A percentile compares a stretch with the other conserved stretches of the same genome.
These are phyloP conservation scores for Lactarius hengduanensis DNA, from an alignment of 768 basidiomycete species.

Conservation along the genomic window DNA sequence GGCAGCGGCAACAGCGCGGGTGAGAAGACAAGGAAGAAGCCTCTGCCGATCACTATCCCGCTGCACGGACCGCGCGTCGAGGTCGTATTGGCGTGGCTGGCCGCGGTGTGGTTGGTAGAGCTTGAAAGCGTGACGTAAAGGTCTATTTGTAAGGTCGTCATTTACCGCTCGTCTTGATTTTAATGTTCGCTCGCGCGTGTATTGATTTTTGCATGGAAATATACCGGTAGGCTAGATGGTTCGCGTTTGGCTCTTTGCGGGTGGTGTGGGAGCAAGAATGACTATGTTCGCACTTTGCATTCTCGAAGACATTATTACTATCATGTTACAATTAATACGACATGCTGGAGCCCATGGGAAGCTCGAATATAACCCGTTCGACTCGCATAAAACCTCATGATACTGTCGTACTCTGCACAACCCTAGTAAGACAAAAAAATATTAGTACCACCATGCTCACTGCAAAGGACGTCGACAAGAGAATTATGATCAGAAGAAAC, in stretches of 20 bases:
- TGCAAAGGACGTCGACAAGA: no score
- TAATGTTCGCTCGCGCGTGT: not conserved
- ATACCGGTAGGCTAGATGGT: not conserved
- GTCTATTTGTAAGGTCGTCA: not conserved
- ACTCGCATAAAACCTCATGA: no score
- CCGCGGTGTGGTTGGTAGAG: conserved; percentile 74
- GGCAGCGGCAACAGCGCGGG: conserved; percentile 23
- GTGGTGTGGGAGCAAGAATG: not conserved
- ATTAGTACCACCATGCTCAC: no score
- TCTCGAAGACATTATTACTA: no score
- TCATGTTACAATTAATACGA: no score
- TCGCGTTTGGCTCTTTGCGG: not conserved
- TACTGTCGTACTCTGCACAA: no score
- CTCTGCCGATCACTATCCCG: conserved; percentile 72
- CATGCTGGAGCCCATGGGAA: no score
- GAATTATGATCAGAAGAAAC: not conserved
- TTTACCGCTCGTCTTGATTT: not conserved
- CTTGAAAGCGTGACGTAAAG: conserved; percentile 47
- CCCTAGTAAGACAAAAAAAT: no score
- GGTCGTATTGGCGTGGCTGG: conserved; percentile 82
- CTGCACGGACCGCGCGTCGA: conserved; percentile 86
- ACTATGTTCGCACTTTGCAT: no score
- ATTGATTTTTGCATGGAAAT: not conserved
- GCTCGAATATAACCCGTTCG: no score
- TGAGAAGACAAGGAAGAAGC: conserved; percentile 49